Base-by-base conservation (phyloP, 495 filamentous ascomycete genomes). In the Hypomontagnella submonticulosa region DNA sequence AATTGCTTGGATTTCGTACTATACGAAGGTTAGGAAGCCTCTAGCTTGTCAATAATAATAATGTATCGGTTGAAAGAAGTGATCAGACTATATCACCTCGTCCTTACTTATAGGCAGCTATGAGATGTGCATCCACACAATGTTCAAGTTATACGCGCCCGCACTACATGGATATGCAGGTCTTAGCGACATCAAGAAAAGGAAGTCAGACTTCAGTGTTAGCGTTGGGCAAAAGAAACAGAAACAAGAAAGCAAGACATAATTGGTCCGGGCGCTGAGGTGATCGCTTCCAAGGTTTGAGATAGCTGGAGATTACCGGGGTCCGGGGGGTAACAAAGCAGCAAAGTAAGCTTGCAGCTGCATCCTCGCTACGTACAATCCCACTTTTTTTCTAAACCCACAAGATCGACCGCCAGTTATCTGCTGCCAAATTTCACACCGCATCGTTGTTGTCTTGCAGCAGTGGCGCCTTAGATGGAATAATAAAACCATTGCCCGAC, bases 351-450 rank as follows among this genome's bases (percentile, higher is more conserved):
- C 40, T 19, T 54, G 49, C 41, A 54, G 41, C 41, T 40, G 33
- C n/a, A n/a, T n/a, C n/a, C n/a, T n/a, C n/a, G n/a, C n/a, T n/a
- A n/a, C n/a, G n/a, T n/a, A n/a, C 12, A 5, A 42, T 50, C 19
- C 63, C 63, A 58, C 65, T 62, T 63, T 63, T 62, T 63, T 62
- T 23, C 27, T 15, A 18, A 51, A 61, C 37, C 44, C 55, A 56
- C 44, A 64, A 62, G 57, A 63, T 67, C 58, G 13, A 63, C 58
- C 49, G 38, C 64, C 65, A 67, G 65, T 67, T 54, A 63, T 53
- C 65, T 44, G 47, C 65, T 61, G 65, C 65, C 65, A 67, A 58
- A 62, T 67, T 67, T 67, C 65, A 62, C 63, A 67, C 65, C 58
- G 58, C 65, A 67, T 62, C 53, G 50, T 38, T 46, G 42, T 19